These are phyloP conservation scores for Kwoniella europaea DNA, from an alignment of 768 basidiomycete genomes.

Conservation along the genomic window DNA sequence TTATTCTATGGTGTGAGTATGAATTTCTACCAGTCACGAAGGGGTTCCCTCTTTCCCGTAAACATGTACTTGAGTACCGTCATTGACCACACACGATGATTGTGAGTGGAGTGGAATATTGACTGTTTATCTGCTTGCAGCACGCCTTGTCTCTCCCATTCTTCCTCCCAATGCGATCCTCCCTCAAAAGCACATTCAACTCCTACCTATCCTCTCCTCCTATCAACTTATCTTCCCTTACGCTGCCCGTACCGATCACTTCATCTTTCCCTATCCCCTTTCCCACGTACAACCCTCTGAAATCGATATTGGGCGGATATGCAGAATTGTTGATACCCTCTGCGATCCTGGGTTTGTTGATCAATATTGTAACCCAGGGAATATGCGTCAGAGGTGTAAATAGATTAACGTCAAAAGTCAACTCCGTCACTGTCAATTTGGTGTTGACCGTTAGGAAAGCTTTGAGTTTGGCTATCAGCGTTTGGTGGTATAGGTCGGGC, in stretches of 20 bases:
- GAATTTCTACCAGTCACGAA: not conserved
- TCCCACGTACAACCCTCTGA: not conserved
- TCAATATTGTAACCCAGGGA: conserved; percentile 74
- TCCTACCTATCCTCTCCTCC: conserved; percentile 63
- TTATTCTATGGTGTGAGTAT: conserved; percentile 77
- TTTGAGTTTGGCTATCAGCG: conserved; percentile 75
- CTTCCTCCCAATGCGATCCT: conserved; percentile 69
- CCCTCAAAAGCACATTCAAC: conserved; percentile 66
- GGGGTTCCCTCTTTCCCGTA: too few relatives aligned
- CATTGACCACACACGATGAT: too few relatives aligned
- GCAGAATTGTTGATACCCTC: conserved; percentile 46
- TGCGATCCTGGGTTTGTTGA: conserved; percentile 66
- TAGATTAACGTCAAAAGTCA: conserved; percentile 74
- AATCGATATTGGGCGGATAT: conserved; percentile 2
- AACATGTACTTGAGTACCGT: too few relatives aligned
- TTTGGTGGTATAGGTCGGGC: conserved; percentile 81
- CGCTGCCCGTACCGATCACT: conserved; percentile 19
- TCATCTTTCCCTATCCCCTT: not conserved
- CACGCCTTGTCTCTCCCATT: conserved; percentile 79
- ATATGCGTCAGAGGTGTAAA: conserved; percentile 85
- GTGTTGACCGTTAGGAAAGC: conserved; percentile 81
- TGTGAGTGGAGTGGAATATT: too few relatives aligned
- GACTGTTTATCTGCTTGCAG: conserved; percentile 43
- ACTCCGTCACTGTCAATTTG: conserved; percentile 79
- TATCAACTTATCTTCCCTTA: conserved; percentile 39